Evolutionary conservation across 2,329 filamentous ascomycete genomes (phyloP).

Genomic region (Neopestalotiopsis sp.): DNA sequence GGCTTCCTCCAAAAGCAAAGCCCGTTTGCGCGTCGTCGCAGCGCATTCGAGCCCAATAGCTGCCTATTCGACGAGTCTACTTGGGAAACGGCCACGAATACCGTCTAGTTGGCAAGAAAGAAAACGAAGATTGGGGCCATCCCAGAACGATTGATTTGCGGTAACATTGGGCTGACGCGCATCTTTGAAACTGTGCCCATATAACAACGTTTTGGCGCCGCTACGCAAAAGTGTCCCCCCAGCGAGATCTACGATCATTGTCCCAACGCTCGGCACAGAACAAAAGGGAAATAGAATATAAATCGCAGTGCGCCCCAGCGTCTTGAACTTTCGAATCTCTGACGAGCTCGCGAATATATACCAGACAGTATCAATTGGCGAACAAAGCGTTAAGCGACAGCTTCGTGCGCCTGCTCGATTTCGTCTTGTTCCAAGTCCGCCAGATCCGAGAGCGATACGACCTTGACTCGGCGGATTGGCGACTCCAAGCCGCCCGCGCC

Average conservation of each 20-base stretch:
- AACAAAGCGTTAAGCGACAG: background rate
- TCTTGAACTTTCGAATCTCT: background rate
- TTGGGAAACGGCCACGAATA: background rate
- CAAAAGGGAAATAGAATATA: background rate
- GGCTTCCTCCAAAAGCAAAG: background rate
- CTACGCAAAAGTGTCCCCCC: background rate
- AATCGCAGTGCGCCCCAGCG: background rate
- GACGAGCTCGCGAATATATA: background rate
- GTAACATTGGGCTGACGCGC: background rate
- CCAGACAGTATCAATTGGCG: background rate
- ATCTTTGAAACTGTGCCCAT: background rate
- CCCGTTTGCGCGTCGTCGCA: background rate
- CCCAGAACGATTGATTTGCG: background rate
- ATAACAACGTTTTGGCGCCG: background rate
- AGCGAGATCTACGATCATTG: background rate
- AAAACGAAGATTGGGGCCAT: background rate
- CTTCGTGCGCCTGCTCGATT: background rate
- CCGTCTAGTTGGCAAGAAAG: slow-evolving; percentile 1
- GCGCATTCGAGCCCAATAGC: slow-evolving; percentile 17
- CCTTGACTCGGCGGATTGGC: background rate
- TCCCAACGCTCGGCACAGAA: background rate
- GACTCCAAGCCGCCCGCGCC: too few species aligned
- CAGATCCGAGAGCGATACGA: background rate
- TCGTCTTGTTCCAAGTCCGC: background rate
- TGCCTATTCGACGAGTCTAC: background rate